Percentiles rank a stretch among this genome's conserved stretches.
These are phyloP conservation scores for Craterostigma plantagineum DNA, from an alignment of 257 asterid genomes.

Conservation along the genomic window DNA sequence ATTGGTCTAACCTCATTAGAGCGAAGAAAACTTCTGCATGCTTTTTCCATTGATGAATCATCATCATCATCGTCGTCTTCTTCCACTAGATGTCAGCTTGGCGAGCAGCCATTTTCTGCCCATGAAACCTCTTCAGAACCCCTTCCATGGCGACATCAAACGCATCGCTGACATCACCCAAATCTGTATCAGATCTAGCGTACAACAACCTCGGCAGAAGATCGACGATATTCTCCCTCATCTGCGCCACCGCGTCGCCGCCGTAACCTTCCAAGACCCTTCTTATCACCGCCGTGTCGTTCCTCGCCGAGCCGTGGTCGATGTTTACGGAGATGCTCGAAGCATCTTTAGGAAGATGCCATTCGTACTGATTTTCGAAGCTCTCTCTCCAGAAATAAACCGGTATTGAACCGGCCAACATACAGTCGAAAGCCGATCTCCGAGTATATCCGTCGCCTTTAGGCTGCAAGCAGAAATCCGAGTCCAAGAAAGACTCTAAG, in stretches of 20 bases:
- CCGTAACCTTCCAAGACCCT: slow-evolving; percentile 31
- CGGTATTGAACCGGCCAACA: slow-evolving; percentile 49
- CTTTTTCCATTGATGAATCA: too few species aligned
- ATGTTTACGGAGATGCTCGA: slow-evolving; percentile 67
- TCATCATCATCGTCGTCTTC: too few species aligned
- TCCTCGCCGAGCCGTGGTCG: slow-evolving; percentile 37
- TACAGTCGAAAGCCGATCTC: slow-evolving; percentile 55
- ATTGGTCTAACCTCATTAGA: too few species aligned
- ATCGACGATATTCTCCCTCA: slow-evolving; percentile 62
- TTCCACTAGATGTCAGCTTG: too few species aligned
- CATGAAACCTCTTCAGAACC: slow-evolving; percentile 55
- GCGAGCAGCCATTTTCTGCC: slow-evolving; percentile 20
- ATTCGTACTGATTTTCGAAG: slow-evolving; percentile 56
- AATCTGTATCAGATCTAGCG: slow-evolving; percentile 33
- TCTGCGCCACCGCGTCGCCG: slow-evolving; percentile 35
- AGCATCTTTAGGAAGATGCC: slow-evolving; percentile 68
- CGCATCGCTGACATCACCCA: slow-evolving; percentile 43
- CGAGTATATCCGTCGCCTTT: slow-evolving; percentile 65
- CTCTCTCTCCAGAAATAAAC: slow-evolving; percentile 44
- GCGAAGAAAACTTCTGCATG: too few species aligned
- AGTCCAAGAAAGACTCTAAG: slow-evolving; percentile 24
- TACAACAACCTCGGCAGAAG: slow-evolving; percentile 54
- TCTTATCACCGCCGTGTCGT: slow-evolving; percentile 32
- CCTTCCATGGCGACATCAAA: slow-evolving; percentile 83
- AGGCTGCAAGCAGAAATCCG: slow-evolving; percentile 69